Conservation (phyloP, 2,329 filamentous ascomycete species). For the Emydomyces testavorans region DNA sequence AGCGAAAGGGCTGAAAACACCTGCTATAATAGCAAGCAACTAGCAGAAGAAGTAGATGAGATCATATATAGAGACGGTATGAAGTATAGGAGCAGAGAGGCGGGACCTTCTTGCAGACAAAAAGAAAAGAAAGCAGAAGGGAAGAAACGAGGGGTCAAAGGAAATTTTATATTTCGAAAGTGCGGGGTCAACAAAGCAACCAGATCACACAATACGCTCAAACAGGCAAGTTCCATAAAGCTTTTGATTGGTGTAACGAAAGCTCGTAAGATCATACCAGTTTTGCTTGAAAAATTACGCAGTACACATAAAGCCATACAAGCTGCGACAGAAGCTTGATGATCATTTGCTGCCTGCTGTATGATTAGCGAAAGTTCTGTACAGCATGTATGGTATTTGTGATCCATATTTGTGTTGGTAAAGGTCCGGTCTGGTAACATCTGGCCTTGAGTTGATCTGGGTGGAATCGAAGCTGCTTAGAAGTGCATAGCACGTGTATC, state of each 20-base stretch:
- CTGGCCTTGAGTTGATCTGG: too few species aligned
- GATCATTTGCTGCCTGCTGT: neutral
- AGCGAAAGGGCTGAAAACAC: too few species aligned
- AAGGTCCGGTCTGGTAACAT: too few species aligned
- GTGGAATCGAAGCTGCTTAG: too few species aligned
- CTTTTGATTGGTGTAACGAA: slow-evolving; percentile 5
- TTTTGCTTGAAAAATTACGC: neutral
- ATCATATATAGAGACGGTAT: neutral
- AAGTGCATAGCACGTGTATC: too few species aligned
- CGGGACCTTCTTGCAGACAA: neutral
- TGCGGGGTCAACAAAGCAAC: neutral
- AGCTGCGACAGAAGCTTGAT: neutral
- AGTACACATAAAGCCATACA: neutral
- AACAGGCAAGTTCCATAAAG: slow-evolving; percentile 1
- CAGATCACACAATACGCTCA: neutral
- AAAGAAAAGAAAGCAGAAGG: neutral
- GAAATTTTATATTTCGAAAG: neutral
- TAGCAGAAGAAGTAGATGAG: too few species aligned
- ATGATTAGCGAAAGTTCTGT: neutral
- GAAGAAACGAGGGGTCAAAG: neutral
- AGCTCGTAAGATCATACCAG: neutral
- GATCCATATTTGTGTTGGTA: too few species aligned
- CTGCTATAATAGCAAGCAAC: too few species aligned
- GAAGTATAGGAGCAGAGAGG: neutral
- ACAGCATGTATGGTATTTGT: neutral